phyloP scores from a whole-genome alignment of 371 early-diverging fungal species.

The Gilbertella persicaria region DNA sequence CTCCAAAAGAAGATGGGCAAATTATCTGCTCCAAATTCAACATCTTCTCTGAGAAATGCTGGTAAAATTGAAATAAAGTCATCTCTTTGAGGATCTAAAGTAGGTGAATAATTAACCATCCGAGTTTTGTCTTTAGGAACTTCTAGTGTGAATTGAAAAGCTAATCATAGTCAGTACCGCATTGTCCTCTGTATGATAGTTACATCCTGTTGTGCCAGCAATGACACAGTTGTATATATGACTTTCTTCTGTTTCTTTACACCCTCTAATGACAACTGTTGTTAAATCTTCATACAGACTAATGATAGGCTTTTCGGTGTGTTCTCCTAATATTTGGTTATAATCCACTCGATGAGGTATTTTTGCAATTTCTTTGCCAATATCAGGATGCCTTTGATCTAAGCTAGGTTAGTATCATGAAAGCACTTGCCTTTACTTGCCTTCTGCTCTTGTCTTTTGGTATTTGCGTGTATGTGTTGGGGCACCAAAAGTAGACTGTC shows the following conservation, averaged over 20 bases:
- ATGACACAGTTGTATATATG: conserved; percentile 17
- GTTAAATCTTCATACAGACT: conserved; percentile 19
- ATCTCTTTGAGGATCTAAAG: conserved; percentile 9
- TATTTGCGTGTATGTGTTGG: background rate
- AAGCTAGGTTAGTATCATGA: background rate
- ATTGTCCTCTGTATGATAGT: background rate
- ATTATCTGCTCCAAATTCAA: conserved; percentile 15
- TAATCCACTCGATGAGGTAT: background rate
- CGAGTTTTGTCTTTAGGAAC: conserved; percentile 5
- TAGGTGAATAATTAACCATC: conserved; percentile 15
- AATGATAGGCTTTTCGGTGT: background rate
- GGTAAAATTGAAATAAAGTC: conserved; percentile 13
- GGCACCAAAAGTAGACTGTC: background rate
- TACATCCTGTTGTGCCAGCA: conserved; percentile 25
- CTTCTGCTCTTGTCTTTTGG: background rate
- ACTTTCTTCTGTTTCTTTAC: conserved; percentile 1
- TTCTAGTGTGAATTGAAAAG: conserved; percentile 15
- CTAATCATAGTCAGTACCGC: background rate
- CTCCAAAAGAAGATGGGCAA: conserved; percentile 9
- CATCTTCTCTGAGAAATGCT: conserved; percentile 10
- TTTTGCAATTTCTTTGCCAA: background rate
- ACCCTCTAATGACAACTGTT: conserved; percentile 8
- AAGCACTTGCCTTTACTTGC: background rate
- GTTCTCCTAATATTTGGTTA: conserved; percentile 1
- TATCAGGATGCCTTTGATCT: background rate